Evolutionary conservation across 768 basidiomycete species (phyloP), one percentile per base, ranked within the genome.

Genomic region (Coprinopsis sp.): DNA sequence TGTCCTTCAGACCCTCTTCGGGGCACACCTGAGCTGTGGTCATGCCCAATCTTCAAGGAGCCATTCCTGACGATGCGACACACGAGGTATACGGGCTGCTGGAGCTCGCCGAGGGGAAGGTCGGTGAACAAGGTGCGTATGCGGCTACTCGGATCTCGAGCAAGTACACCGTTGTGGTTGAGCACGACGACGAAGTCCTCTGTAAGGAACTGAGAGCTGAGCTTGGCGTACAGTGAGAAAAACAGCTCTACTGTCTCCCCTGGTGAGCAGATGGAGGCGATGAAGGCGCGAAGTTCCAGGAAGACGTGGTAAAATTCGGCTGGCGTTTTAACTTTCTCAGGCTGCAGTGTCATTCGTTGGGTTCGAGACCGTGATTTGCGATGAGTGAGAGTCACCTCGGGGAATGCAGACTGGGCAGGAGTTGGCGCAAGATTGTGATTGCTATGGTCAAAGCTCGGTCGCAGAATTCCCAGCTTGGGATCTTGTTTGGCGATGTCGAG

Each of bases 191-290:
- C 93, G 56, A 86, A 95, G 10, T 98, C 95, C 64, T 98, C 95
- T 0, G 92, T 93, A 33, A 98, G 78, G 62, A 94, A 97, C 40
- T 88, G 84, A 4, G 76, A 76, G 41, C 87, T 88, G 41, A 78
- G 76, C 59, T 87, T 85, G 65, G 85, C 88, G 74, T 88, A 98
- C 6, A 98, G 74, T 10, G 91, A 93, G 69, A 98, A 96, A 60
- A 83, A 91, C 2, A 98, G 79, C 60, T 98, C 95, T 12, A 86
- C 90, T 0, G 87, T 89, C 65, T 98, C 95, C 8, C 92, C 93
- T 0, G 94, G 85, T 0, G 83, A 72, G 63, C 94, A 97, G 2
- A 85, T 86, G 5, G 86, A 87, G 13, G 92, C 95, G 25, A 94
- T 86, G 59, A 97, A 93, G 0, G 92, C 92, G 16, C 90, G 86